Evolutionary conservation across 2,329 filamentous ascomycete genomes (phyloP), one percentile per base, ranked within the genome.

Genomic region (Ustulina deusta): DNA sequence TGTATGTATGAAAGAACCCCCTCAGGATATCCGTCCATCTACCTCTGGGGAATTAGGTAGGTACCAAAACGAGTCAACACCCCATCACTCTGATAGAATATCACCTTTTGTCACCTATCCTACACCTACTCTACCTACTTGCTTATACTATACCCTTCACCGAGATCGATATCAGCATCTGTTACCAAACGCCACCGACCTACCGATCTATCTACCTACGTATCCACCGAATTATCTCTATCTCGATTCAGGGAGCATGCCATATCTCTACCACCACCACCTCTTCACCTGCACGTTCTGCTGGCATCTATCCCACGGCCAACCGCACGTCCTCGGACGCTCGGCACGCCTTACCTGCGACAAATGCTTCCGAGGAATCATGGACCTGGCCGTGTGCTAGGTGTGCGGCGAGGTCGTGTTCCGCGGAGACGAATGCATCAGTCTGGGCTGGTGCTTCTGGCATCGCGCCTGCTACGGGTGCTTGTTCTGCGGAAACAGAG

Each of bases 381-480:
- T 88, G 57, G 81, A 87, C 73, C 79, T 88, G 55, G 84, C 85
- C 67, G 84, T 88, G 59, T 88, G 84, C 75, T 88, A 79, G 87
- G 85, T 84, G 29, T 89, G 87, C 69, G 85, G 86, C 22, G 85
- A 87, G 74, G 76, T 86, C 49, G 81, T 89, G 13, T 81, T 82
- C 40, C 83, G 86, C 29, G 84, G 81, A 0, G 83, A 86, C 27
- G 86, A 88, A 65, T 85, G 84, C 69, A 84, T 88, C 46, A 87
- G 85, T 70, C 79, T 88, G n/a, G 86, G 86, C 0, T 88, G 84
- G 86, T 87, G 85, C 72, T 89, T 89, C 73, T 89, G 86, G 87
- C 86, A 89, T 72, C 79, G 81, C 44, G 79, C 76, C 0, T 89
- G 85, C 74, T 89, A 87, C 74, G 85, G 86, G 17, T 89, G 86